phyloP scores from a whole-genome alignment of 1,284 basidiomycete species.

The Polyporus tsugae region DNA sequence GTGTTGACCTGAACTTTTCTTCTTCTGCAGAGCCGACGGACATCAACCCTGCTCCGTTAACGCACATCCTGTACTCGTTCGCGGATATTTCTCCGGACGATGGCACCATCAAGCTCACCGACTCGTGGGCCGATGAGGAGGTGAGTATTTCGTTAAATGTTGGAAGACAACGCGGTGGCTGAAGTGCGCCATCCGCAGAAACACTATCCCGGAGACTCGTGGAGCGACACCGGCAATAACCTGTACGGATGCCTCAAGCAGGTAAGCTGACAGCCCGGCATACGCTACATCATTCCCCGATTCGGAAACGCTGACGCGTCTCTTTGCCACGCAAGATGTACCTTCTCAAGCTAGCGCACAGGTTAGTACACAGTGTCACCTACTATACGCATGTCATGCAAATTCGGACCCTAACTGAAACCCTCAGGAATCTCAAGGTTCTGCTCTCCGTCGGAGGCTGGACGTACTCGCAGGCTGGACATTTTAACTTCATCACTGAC shows the following conservation, averaged over 20 bases:
- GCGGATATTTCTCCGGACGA: slow-evolving; percentile 78
- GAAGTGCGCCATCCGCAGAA: slow-evolving; percentile 50
- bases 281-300: slow-evolving; percentile 4
- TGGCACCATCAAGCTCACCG: slow-evolving; percentile 77
- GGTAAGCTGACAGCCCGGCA: slow-evolving; percentile 46
- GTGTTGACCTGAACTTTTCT: slow-evolving; percentile 10
- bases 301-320: background rate
- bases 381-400: slow-evolving; percentile 27
- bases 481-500: slow-evolving; percentile 70
- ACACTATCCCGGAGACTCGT: slow-evolving; percentile 70
- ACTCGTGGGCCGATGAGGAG: slow-evolving; percentile 85
- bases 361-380: slow-evolving; percentile 40
- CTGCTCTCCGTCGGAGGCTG: slow-evolving; percentile 82
- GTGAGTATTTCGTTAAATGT: slow-evolving; percentile 44
- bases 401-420: background rate
- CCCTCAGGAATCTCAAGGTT: slow-evolving; percentile 73
- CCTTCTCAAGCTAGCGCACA: slow-evolving; percentile 77
- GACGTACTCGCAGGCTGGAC: slow-evolving; percentile 74
- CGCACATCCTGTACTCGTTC: slow-evolving; percentile 88
- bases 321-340: slow-evolving; percentile 46
- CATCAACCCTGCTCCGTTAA: slow-evolving; percentile 63
- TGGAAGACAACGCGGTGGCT: background rate
- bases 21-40: slow-evolving; percentile 61
- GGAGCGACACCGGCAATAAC: slow-evolving; percentile 73
- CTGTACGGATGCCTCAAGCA: slow-evolving; percentile 91